Evolutionary conservation across 169 alveolate genomes (phyloP).

Genomic region (Miamiensis avidus): DNA sequence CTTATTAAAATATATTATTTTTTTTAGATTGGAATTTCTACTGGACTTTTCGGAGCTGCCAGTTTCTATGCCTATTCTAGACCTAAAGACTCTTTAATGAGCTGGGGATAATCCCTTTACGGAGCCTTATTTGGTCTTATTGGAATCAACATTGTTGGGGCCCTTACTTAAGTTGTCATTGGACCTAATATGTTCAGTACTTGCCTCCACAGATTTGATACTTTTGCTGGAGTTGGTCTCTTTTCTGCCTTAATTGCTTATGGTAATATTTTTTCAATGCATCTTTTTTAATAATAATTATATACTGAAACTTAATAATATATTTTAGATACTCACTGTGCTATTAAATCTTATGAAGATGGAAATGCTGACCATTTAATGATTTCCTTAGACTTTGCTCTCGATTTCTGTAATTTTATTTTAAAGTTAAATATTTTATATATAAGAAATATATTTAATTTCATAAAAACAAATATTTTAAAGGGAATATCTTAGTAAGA

Average conservation of each 20-base stretch:
- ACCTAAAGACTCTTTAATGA: slow-evolving; percentile 8
- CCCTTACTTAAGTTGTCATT: neutral
- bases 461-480: too few relatives aligned
- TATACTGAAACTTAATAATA: too few relatives aligned
- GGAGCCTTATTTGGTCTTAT: slow-evolving; percentile 15
- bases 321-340: slow-evolving; percentile 6
- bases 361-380: slow-evolving; percentile 19
- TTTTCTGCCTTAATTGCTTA: slow-evolving; percentile 22
- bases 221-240: slow-evolving; percentile 13
- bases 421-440: too few relatives aligned
- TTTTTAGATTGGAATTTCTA: slow-evolving; percentile 3
- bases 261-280: neutral
- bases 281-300: too few relatives aligned
- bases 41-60: slow-evolving; percentile 10
- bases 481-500: neutral
- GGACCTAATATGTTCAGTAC: slow-evolving; percentile 14
- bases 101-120: slow-evolving; percentile 16
- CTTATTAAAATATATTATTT: too few relatives aligned
- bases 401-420: slow-evolving; percentile 23
- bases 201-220: slow-evolving; percentile 11
- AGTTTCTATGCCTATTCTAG: slow-evolving; percentile 11
- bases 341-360: slow-evolving; percentile 6
- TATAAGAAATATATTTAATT: too few relatives aligned
- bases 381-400: slow-evolving; percentile 9
- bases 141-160: slow-evolving; percentile 16